phyloP scores from a whole-genome alignment of 2,329 filamentous ascomycete genomes.

The Claviceps purpurea region DNA sequence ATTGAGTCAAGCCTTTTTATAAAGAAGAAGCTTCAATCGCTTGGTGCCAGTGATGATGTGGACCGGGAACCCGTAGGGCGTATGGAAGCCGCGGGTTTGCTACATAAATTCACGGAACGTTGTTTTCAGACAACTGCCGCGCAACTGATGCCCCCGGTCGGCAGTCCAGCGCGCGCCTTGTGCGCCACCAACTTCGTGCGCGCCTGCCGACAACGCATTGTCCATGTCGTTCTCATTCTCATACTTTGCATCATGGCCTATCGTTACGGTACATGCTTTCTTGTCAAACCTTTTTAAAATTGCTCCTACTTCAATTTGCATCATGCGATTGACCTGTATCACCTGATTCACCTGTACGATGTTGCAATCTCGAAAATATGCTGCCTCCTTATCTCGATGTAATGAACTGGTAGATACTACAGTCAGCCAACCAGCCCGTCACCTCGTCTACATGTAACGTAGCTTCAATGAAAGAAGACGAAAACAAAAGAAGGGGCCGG shows the following conservation, averaged over 20 bases:
- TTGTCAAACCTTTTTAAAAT: no score
- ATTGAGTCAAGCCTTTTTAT: background rate
- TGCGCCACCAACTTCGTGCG: no score
- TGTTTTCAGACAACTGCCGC: background rate
- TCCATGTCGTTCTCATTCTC: no score
- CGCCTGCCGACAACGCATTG: no score
- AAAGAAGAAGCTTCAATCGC: background rate
- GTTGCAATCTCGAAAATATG: background rate
- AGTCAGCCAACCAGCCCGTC: slow-evolving; percentile 11
- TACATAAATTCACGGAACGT: no score
- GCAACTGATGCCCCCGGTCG: background rate
- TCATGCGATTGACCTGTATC: background rate
- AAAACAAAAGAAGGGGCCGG: background rate
- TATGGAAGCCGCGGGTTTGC: no score
- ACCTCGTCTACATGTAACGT: background rate
- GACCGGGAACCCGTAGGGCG: background rate
- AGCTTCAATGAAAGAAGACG: background rate
- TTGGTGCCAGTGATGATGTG: background rate
- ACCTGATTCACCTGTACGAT: background rate
- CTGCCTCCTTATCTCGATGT: slow-evolving; percentile 17
- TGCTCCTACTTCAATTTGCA: no score
- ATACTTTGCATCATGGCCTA: no score
- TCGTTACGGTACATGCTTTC: no score
- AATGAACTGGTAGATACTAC: slow-evolving; percentile 18
- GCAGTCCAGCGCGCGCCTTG: no score